Conservation (phyloP, 2,329 filamentous ascomycete species). For the Incumbomyces lentus region DNA sequence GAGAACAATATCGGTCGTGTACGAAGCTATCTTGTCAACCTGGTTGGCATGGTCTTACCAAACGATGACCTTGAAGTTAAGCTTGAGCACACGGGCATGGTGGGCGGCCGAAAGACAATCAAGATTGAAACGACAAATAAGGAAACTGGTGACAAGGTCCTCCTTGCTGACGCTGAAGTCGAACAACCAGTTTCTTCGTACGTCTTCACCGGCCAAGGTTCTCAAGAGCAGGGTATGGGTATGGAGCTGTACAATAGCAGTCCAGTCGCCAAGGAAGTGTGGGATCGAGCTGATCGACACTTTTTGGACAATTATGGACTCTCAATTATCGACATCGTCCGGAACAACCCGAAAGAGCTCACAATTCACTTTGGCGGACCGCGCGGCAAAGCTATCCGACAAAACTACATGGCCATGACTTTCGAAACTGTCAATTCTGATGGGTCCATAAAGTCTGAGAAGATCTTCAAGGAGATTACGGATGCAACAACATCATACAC, state of each 20-base stretch:
- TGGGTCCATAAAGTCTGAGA: slow-evolving; percentile 91
- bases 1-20: slow-evolving; percentile 98
- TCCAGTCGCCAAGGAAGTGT: slow-evolving; percentile 88
- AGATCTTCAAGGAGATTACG: slow-evolving; percentile 96
- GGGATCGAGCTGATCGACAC: slow-evolving; percentile 95
- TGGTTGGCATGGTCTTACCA: slow-evolving; percentile 97
- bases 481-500: slow-evolving; percentile 93
- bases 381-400: slow-evolving; percentile 89
- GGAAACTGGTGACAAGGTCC: slow-evolving; percentile 91
- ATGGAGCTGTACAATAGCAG: slow-evolving; percentile 97
- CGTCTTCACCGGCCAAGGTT: slow-evolving; percentile 96
- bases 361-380: slow-evolving; percentile 97
- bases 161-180: slow-evolving; percentile 90
- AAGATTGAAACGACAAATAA: slow-evolving; percentile 95
- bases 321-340: slow-evolving; percentile 96
- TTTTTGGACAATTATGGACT: slow-evolving; percentile 99
- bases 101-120: slow-evolving; percentile 96
- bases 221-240: slow-evolving; percentile 98
- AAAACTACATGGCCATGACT: slow-evolving; percentile 99
- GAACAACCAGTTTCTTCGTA: slow-evolving; percentile 96
- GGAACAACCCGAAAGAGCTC: slow-evolving; percentile 98
- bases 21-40: slow-evolving; percentile 88
- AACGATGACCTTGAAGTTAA: slow-evolving; percentile 93
- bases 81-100: slow-evolving; percentile 94
- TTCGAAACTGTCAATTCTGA: slow-evolving; percentile 95